phyloP scores from a whole-genome alignment of 1,139 yeast genomes.

The Blastobotrys proliferans region DNA sequence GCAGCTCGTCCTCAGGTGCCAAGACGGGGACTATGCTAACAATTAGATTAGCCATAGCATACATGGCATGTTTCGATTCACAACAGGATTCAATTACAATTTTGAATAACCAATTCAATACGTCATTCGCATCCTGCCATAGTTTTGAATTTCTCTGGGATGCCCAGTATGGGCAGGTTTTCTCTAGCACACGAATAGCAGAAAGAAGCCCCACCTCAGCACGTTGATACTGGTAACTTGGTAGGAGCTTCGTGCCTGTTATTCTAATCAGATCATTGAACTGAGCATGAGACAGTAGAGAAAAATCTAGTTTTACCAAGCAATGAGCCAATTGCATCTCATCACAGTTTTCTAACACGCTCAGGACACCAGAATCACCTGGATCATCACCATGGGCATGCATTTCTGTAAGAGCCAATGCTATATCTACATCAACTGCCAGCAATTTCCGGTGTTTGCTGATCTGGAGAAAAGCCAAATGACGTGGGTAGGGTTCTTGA shows the following conservation, averaged over 20 bases:
- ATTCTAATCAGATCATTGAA: constrained; percentile 7
- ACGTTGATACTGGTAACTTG: constrained; percentile 11
- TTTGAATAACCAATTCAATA: constrained; percentile 10
- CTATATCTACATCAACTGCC: neutral
- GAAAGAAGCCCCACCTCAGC: constrained; percentile 14
- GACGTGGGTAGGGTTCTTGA: neutral
- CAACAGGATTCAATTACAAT: neutral
- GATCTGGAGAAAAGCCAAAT: neutral
- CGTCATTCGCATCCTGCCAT: constrained; percentile 7
- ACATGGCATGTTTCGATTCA: constrained; percentile 5
- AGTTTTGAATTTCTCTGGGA: too few species aligned
- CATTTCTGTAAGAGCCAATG: neutral
- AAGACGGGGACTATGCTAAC: neutral
- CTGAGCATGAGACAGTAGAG: neutral
- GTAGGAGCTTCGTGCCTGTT: constrained; percentile 13
- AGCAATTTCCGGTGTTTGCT: neutral
- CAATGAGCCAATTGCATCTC: neutral
- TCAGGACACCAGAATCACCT: neutral
- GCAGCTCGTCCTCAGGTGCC: constrained; percentile 2
- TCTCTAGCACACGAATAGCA: constrained; percentile 2
- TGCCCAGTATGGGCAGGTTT: constrained; percentile 4
- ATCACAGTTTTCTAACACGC: neutral
- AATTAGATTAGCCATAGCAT: constrained; percentile 1
- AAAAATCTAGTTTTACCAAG: neutral
- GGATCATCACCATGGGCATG: neutral